Evolutionary conservation across 108 stramenopile species (phyloP).

Genomic region (Licmophora abbreviata): DNA sequence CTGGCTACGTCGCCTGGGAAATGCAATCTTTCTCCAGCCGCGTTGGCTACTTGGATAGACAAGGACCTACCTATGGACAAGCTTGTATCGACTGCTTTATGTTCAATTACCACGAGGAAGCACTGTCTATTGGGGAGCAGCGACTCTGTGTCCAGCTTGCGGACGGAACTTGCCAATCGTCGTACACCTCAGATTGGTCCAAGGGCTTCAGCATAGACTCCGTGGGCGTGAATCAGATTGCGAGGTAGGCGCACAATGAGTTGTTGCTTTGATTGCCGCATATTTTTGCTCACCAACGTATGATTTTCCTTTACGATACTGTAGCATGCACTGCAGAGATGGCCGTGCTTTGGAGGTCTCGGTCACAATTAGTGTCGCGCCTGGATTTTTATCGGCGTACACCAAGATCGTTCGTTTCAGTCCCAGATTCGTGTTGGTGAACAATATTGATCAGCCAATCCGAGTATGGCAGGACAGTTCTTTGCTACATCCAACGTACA

Average conservation of each 20-base stretch:
- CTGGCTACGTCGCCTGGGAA: slow-evolving; percentile 30
- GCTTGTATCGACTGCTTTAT: slow-evolving; percentile 78
- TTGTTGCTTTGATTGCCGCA: slow-evolving; percentile 1
- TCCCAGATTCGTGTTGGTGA: slow-evolving; percentile 85
- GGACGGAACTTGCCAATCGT: slow-evolving; percentile 35
- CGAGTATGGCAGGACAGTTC: slow-evolving; percentile 90
- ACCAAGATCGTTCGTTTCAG: slow-evolving; percentile 92
- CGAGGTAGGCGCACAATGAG: slow-evolving; percentile 32
- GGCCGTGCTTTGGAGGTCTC: slow-evolving; percentile 79
- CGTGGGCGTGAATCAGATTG: slow-evolving; percentile 93
- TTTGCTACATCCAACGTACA: slow-evolving; percentile 41
- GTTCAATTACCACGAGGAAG: slow-evolving; percentile 89
- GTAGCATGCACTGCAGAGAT: slow-evolving; percentile 76
- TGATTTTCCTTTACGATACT: slow-evolving; percentile 5
- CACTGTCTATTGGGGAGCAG: slow-evolving; percentile 53
- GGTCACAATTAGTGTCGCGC: slow-evolving; percentile 77
- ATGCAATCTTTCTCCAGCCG: slow-evolving; percentile 18
- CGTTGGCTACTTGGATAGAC: slow-evolving; percentile 43
- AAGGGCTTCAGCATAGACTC: slow-evolving; percentile 85
- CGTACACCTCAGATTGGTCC: slow-evolving; percentile 76
- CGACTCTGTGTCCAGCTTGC: slow-evolving; percentile 71
- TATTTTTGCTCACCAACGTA: neutral
- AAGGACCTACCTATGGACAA: slow-evolving; percentile 66
- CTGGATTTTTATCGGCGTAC: slow-evolving; percentile 82
- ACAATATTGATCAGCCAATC: slow-evolving; percentile 58